Evolutionary conservation across 2,329 filamentous ascomycete species (phyloP).

Genomic region (Fusarium proliferatum): DNA sequence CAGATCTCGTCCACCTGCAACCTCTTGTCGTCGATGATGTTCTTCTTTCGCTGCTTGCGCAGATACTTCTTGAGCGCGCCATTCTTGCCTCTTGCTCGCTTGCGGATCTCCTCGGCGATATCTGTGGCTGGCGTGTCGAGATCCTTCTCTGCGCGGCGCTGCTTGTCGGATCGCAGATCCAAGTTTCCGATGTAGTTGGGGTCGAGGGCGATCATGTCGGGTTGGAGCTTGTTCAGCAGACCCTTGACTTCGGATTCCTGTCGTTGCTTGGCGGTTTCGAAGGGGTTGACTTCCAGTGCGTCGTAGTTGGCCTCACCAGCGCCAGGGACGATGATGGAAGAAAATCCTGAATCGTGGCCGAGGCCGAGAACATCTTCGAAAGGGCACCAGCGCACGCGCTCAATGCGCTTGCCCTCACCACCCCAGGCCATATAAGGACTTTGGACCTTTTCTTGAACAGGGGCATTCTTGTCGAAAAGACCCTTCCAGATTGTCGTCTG

Average conservation of each 20-base stretch:
- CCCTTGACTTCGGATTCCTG: conserved; percentile 91
- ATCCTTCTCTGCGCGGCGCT: conserved; percentile 80
- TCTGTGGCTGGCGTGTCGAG: conserved; percentile 74
- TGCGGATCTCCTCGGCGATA: conserved; percentile 72
- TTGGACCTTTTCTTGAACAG: conserved; percentile 81
- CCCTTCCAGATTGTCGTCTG: conserved; percentile 91
- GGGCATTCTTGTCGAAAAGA: conserved; percentile 78
- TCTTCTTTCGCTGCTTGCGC: conserved; percentile 90
- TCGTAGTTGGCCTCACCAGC: conserved; percentile 98
- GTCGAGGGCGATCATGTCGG: conserved; percentile 96
- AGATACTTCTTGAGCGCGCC: conserved; percentile 88
- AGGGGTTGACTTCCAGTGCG: conserved; percentile 92
- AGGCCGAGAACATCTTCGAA: conserved; percentile 94
- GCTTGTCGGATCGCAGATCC: conserved; percentile 82
- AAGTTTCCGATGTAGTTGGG: conserved; percentile 92
- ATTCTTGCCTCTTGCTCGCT: conserved; percentile 89
- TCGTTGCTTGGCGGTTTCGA: conserved; percentile 91
- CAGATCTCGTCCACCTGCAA: conserved; percentile 86
- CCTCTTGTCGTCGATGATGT: conserved; percentile 95
- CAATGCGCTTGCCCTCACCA: conserved; percentile 82
- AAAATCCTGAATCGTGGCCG: conserved; percentile 86
- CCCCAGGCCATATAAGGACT: conserved; percentile 95
- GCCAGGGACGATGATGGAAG: conserved; percentile 88
- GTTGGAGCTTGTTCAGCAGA: conserved; percentile 92
- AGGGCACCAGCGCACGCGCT: conserved; percentile 90